Base-by-base conservation (phyloP, 2,329 filamentous ascomycete genomes). In the Sporothrix protearum region DNA sequence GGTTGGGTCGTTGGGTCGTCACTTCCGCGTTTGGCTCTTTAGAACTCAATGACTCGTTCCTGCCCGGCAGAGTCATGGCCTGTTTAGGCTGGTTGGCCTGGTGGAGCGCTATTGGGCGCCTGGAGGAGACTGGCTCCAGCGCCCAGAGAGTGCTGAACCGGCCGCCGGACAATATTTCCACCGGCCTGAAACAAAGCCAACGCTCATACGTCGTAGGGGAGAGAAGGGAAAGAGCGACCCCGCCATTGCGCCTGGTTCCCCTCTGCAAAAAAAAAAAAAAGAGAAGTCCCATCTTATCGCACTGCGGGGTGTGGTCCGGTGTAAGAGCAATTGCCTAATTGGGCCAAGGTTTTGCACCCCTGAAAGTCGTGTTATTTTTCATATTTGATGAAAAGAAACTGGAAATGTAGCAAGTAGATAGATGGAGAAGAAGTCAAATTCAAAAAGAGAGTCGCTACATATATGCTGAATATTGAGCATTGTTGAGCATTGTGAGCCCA, bases 111-210 rank as follows among this genome's bases (percentile, higher is more conserved):
- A 45, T 45, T 28, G 22, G 22, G 59, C 59, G 59, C 36, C 36
- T 64, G 59, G 5, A 63, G 9, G 22, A 16, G 22, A 25, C 22
- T 6, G 39, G n/a, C 4, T 64, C 7, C 45, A 67, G 45, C 64
- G 33, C 49, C 12, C 14, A n/a, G 7, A 39, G 1, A 45, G 63
- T 33, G 19, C 51, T 33, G 55, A 9, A 36, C 39, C 39, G 53
- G 68, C 19, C 10, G n/a, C 49, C 71, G 71, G 71, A 71, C 67
- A 70, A 73, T 67, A 55, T 67, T 73, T 69, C 66, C 3, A 49
- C 70, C 67, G 72, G 14, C 49, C 51, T 51, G 63, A 49, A 67
- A 49, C 64, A 53, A 33, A 16, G 59, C 45, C 10, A 36, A n/a
- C n/a, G n/a, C n/a, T n/a, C n/a, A n/a, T n/a, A n/a, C n/a, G 33